Conservation (phyloP, 23 red algal species). For the Pyropia haitanensis region DNA sequence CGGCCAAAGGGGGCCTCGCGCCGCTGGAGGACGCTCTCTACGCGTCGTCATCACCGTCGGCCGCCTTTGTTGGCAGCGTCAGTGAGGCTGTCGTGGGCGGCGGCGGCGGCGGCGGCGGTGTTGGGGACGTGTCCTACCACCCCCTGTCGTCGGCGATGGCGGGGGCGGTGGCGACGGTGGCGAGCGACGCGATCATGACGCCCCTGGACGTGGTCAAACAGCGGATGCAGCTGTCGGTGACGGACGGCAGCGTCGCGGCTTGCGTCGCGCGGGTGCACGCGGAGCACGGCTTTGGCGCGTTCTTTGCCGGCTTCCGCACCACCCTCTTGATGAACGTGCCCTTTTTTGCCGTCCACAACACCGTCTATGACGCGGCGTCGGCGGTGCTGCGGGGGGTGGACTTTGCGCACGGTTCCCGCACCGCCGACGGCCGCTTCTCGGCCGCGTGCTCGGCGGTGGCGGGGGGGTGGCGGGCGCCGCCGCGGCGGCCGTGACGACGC, state of each 20-base stretch:
- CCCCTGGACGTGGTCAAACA: conserved; percentile 97
- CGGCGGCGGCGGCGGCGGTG: too few species aligned
- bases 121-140: conserved; percentile 8
- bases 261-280: conserved; percentile 43
- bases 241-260: conserved; percentile 19
- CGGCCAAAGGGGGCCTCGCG: conserved; percentile 9
- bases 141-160: conserved; percentile 49
- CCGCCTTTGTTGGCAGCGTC: background rate
- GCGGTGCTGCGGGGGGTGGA: conserved; percentile 16
- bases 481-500: conserved; percentile 72
- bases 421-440: conserved; percentile 13
- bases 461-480: conserved; percentile 60
- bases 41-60: background rate
- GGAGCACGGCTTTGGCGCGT: conserved; percentile 52
- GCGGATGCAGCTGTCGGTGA: conserved; percentile 65
- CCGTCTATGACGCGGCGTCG: conserved; percentile 60
- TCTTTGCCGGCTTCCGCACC: conserved; percentile 75
- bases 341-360: conserved; percentile 70
- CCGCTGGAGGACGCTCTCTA: conserved; percentile 1
- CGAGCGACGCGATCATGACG: conserved; percentile 75
- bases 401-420: background rate
- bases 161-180: conserved; percentile 66
- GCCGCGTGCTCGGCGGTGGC: conserved; percentile 36
- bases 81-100: too few species aligned
- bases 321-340: conserved; percentile 94